These are phyloP conservation scores for Parastagonospora nodorum DNA, from an alignment of 2,329 filamentous ascomycete species.

Conservation along the genomic window DNA sequence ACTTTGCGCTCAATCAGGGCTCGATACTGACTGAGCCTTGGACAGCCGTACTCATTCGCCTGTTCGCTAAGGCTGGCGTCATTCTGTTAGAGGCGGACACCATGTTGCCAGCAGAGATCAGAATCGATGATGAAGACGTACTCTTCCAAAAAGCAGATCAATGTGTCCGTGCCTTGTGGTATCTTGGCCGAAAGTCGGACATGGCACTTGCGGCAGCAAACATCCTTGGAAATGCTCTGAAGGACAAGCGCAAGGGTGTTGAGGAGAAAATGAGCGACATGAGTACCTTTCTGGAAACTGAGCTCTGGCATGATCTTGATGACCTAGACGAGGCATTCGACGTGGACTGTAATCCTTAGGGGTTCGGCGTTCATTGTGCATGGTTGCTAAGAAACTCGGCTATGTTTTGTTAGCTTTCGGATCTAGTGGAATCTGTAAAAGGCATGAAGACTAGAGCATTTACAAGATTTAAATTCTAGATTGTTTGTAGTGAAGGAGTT, in stretches of 20 bases:
- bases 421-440: too few relatives aligned
- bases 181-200: slow-evolving; percentile 62
- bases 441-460: too few relatives aligned
- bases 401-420: too few relatives aligned
- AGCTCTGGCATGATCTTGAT: slow-evolving; percentile 35
- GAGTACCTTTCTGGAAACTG: slow-evolving; percentile 27
- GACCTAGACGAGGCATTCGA: slow-evolving; percentile 22
- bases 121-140: slow-evolving; percentile 26
- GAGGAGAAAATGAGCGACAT: slow-evolving; percentile 30
- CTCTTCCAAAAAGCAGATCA: slow-evolving; percentile 49
- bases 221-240: slow-evolving; percentile 43
- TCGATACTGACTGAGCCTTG: slow-evolving; percentile 65
- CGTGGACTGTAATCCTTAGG: slow-evolving; percentile 23
- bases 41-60: slow-evolving; percentile 61
- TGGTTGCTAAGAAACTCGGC: too few relatives aligned
- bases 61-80: slow-evolving; percentile 56
- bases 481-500: too few relatives aligned
- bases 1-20: slow-evolving; percentile 60
- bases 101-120: slow-evolving; percentile 7
- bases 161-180: slow-evolving; percentile 60
- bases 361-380: not conserved
- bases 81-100: slow-evolving; percentile 47
- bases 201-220: slow-evolving; percentile 52
- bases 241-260: slow-evolving; percentile 26
- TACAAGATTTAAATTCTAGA: too few relatives aligned